These are phyloP conservation scores for Dactylellina cionopaga DNA, from an alignment of 2,329 filamentous ascomycete genomes.

Conservation along the genomic window DNA sequence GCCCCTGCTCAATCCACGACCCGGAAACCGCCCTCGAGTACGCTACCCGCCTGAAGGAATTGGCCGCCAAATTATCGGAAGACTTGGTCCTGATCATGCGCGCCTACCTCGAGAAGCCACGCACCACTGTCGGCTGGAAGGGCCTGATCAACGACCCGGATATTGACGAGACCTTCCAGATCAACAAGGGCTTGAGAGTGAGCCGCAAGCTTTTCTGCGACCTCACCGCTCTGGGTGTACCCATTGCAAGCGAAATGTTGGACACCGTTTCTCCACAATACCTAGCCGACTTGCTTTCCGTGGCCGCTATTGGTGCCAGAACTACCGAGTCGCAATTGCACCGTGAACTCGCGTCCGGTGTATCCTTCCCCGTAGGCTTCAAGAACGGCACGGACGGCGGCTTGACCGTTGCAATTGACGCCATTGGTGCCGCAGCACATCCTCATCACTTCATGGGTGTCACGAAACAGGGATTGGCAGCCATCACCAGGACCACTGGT, in stretches of 20 bases:
- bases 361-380: slow-evolving; percentile 98
- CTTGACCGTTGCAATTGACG: slow-evolving; percentile 89
- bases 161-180: slow-evolving; percentile 97
- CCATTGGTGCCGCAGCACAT: slow-evolving; percentile 89
- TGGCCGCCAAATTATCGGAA: slow-evolving; percentile 87
- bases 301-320: slow-evolving; percentile 92
- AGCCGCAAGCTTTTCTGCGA: slow-evolving; percentile 93
- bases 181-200: slow-evolving; percentile 93
- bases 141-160: slow-evolving; percentile 98
- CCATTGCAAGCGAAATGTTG: slow-evolving; percentile 95
- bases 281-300: slow-evolving; percentile 87
- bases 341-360: slow-evolving; percentile 88
- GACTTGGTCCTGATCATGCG: slow-evolving; percentile 97
- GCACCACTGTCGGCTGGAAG: slow-evolving; percentile 98
- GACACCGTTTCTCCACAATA: slow-evolving; percentile 99
- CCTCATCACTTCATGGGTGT: slow-evolving; percentile 97
- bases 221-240: slow-evolving; percentile 90
- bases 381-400: slow-evolving; percentile 98
- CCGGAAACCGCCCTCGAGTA: slow-evolving; percentile 90
- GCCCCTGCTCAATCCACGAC: slow-evolving; percentile 97
- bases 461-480: slow-evolving; percentile 93
- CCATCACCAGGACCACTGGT: slow-evolving; percentile 91
- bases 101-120: slow-evolving; percentile 96
- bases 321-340: slow-evolving; percentile 97
- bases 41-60: slow-evolving; percentile 80